Evolutionary conservation across 495 filamentous ascomycete genomes (phyloP).

Genomic region (Chlorociboria aeruginascens): DNA sequence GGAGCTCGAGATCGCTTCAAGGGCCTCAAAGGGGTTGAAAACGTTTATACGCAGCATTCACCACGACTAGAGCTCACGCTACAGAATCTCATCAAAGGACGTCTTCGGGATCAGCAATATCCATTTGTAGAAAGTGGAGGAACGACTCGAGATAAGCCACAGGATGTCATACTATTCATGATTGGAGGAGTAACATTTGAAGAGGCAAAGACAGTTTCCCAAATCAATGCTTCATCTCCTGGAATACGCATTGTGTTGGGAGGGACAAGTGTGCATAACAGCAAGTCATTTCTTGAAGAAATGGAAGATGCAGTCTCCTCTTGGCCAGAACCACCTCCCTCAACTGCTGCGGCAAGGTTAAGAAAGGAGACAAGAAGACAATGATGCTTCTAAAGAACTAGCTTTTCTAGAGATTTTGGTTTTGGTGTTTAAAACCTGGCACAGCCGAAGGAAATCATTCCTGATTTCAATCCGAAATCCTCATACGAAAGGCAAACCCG

Average conservation of each 20-base stretch:
- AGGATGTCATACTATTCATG: slow-evolving; percentile 92
- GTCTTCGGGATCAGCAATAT: slow-evolving; percentile 71
- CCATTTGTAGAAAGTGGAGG: slow-evolving; percentile 84
- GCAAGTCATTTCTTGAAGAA: slow-evolving; percentile 75
- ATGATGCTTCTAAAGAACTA: slow-evolving; percentile 13
- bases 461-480: background rate
- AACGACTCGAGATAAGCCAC: slow-evolving; percentile 81
- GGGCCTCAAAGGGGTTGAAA: slow-evolving; percentile 92
- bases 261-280: slow-evolving; percentile 77
- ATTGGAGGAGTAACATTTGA: slow-evolving; percentile 90
- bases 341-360: slow-evolving; percentile 60
- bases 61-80: slow-evolving; percentile 77
- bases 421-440: too few relatives aligned
- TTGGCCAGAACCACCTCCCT: slow-evolving; percentile 66
- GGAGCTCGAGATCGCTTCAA: slow-evolving; percentile 84
- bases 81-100: slow-evolving; percentile 85
- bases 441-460: too few relatives aligned
- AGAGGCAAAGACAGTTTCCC: slow-evolving; percentile 86
- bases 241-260: slow-evolving; percentile 82
- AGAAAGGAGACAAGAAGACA: slow-evolving; percentile 48
- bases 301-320: slow-evolving; percentile 64
- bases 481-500: background rate
- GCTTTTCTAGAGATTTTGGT: background rate
- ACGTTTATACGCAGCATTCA: slow-evolving; percentile 97
- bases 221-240: slow-evolving; percentile 82